phyloP scores from a whole-genome alignment of 352 stramenopile species.

The Phytopythium ostracodes region DNA sequence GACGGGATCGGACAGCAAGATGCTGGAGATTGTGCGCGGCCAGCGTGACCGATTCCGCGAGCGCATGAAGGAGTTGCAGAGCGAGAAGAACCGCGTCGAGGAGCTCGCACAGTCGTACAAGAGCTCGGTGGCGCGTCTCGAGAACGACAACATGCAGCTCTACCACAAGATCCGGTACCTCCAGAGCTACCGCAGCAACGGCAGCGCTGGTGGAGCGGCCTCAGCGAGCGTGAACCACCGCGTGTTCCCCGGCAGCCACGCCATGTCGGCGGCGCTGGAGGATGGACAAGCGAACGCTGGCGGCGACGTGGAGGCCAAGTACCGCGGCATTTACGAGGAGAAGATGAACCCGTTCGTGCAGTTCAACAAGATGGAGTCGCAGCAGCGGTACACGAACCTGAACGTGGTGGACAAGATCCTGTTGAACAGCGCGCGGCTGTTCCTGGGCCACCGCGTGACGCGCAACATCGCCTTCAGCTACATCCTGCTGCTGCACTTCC shows the following conservation, averaged over 20 bases:
- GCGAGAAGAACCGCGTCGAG: slow-evolving; percentile 65
- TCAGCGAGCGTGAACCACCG: slow-evolving; percentile 7
- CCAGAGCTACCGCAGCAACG: slow-evolving; percentile 53
- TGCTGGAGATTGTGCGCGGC: slow-evolving; percentile 79
- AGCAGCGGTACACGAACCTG: slow-evolving; percentile 88
- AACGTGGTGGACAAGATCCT: slow-evolving; percentile 90
- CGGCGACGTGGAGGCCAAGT: slow-evolving; percentile 66
- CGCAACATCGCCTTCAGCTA: slow-evolving; percentile 83
- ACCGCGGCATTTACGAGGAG: slow-evolving; percentile 87
- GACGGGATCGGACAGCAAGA: slow-evolving; percentile 58
- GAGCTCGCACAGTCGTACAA: slow-evolving; percentile 64
- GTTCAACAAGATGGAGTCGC: slow-evolving; percentile 88
- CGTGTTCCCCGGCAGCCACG: slow-evolving; percentile 13
- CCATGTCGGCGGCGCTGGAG: slow-evolving; percentile 24
- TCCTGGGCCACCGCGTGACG: slow-evolving; percentile 78
- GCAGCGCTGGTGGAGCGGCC: neutral
- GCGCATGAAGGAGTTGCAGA: slow-evolving; percentile 76
- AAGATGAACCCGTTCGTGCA: slow-evolving; percentile 91
- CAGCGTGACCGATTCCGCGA: slow-evolving; percentile 82
- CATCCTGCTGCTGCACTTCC: slow-evolving; percentile 81
- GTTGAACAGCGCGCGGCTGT: slow-evolving; percentile 79
- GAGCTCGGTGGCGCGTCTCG: slow-evolving; percentile 61
- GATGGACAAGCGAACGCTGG: slow-evolving; percentile 22
- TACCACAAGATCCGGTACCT: slow-evolving; percentile 90
- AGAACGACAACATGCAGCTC: slow-evolving; percentile 89